Evolutionary conservation across 2,329 filamentous ascomycete species (phyloP), one percentile per base, ranked within the genome.

Genomic region (Colletotrichum chlorophyti): DNA sequence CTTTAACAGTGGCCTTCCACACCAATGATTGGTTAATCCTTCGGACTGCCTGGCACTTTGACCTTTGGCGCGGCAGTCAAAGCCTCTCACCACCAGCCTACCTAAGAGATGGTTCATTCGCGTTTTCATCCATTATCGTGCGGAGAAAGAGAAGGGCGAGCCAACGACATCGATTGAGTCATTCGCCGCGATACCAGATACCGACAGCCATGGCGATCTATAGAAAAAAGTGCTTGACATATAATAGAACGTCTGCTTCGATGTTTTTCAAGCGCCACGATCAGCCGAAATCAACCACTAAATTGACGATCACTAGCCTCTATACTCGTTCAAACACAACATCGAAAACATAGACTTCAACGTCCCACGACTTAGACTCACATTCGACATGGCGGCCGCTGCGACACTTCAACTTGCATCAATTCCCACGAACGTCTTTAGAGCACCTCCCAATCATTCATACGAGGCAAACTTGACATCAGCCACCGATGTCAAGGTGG

Each of bases 331-430:
- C 26, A 23, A 17, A 4, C 15, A 42, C 1, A 6, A 32, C 3
- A 23, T 32, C 34, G 8, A 6, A 9, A 27, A 11, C n/a, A n/a
- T n/a, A n/a, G n/a, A n/a, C n/a, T n/a, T n/a, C n/a, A n/a, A n/a
- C n/a, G n/a, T 27, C 15, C 9, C 7, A 41, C 37, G 21, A 38
- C 5, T 23, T 19, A 19, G 14, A 38, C 23, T 40, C 7, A 8
- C n/a, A n/a, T n/a, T 17, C 50, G 55, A 15, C 31, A 73, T 73
- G 71, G 69, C 70, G 47, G 66, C 71, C 14, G 71, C 71, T 47
- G 71, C 70, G 21, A 67, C 71, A n/a, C 37, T 73, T 10, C 62
- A 66, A 51, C 60, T 69, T 14, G 46, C 63, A 23, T 63, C 65
- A 32, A 14, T 46, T 4, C 35, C 37, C n/a, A 34, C 55, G 19